These are phyloP conservation scores for Candolleomyces efflorescens DNA, from an alignment of 768 basidiomycete species.

Conservation along the genomic window DNA sequence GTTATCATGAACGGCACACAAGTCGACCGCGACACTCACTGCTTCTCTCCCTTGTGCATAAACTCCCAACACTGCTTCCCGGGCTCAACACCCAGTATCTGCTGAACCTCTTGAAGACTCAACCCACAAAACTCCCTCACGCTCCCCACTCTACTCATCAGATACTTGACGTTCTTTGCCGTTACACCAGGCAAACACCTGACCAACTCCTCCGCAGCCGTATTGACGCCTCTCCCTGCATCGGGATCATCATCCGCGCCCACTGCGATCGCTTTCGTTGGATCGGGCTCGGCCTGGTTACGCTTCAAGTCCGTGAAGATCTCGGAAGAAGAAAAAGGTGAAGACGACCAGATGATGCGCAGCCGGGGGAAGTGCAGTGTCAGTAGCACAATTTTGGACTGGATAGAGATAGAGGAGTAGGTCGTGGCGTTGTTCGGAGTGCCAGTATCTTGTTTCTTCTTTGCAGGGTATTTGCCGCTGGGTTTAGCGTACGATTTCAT, in stretches of 20 bases:
- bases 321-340: slow-evolving; percentile 85
- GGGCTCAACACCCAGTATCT: slow-evolving; percentile 73
- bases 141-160: slow-evolving; percentile 77
- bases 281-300: slow-evolving; percentile 78
- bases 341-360: slow-evolving; percentile 96
- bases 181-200: slow-evolving; percentile 81
- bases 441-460: slow-evolving; percentile 35
- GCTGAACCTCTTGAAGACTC: slow-evolving; percentile 56
- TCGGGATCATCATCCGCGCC: slow-evolving; percentile 78
- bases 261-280: slow-evolving; percentile 65
- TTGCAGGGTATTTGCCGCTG: slow-evolving; percentile 49
- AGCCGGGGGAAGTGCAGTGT: slow-evolving; percentile 88
- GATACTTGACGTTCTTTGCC: slow-evolving; percentile 78
- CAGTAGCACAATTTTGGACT: slow-evolving; percentile 90
- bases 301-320: slow-evolving; percentile 91
- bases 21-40: neutral
- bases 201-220: slow-evolving; percentile 78
- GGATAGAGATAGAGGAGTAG: slow-evolving; percentile 54
- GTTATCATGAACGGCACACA: too few species aligned
- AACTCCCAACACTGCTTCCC: slow-evolving; percentile 82
- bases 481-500: slow-evolving; percentile 65
- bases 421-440: slow-evolving; percentile 5
- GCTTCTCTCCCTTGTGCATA: slow-evolving; percentile 62
- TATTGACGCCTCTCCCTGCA: slow-evolving; percentile 64
- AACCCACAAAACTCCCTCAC: slow-evolving; percentile 73